These are phyloP conservation scores for Aspergillus udagawae DNA, from an alignment of 2,329 filamentous ascomycete species.

Conservation along the genomic window DNA sequence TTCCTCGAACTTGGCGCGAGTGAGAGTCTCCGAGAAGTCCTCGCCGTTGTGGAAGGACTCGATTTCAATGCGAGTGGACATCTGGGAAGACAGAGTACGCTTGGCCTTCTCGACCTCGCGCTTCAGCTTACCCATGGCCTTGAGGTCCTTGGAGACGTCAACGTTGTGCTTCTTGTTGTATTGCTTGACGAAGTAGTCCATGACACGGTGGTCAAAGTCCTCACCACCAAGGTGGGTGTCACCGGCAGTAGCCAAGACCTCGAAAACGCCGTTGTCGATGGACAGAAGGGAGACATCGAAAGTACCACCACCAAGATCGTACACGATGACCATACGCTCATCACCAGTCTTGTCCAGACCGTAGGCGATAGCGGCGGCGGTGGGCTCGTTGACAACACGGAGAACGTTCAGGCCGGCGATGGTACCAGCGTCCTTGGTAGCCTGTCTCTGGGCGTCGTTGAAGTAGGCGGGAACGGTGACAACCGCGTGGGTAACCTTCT, in stretches of 20 bases:
- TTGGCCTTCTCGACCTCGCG: conserved; percentile 99
- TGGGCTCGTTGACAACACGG: conserved; percentile 95
- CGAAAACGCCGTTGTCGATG: conserved; percentile 88
- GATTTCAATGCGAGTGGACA: conserved; percentile 91
- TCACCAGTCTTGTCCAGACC: conserved; percentile 81
- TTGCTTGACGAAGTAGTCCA: conserved; percentile 91
- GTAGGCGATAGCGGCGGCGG: conserved; percentile 91
- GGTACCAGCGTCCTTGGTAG: conserved; percentile 88
- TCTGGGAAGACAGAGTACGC: conserved; percentile 92
- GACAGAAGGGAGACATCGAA: conserved; percentile 92
- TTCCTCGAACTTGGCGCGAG: conserved; percentile 98
- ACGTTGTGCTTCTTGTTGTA: conserved; percentile 98
- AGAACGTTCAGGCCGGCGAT: conserved; percentile 94
- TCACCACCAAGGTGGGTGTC: conserved; percentile 97
- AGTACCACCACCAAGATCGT: conserved; percentile 90
- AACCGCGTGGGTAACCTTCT: conserved; percentile 62
- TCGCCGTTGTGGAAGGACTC: conserved; percentile 95
- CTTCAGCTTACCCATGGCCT: conserved; percentile 99
- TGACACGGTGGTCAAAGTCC: conserved; percentile 97
- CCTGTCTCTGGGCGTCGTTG: conserved; percentile 96
- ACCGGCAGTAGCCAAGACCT: conserved; percentile 91
- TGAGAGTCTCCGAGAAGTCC: conserved; percentile 97
- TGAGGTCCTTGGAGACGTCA: conserved; percentile 88
- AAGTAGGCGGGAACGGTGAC: conserved; percentile 97
- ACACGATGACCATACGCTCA: conserved; percentile 86